phyloP scores from a whole-genome alignment of 345 rosid genomes.

The Eutrema heterophyllum region DNA sequence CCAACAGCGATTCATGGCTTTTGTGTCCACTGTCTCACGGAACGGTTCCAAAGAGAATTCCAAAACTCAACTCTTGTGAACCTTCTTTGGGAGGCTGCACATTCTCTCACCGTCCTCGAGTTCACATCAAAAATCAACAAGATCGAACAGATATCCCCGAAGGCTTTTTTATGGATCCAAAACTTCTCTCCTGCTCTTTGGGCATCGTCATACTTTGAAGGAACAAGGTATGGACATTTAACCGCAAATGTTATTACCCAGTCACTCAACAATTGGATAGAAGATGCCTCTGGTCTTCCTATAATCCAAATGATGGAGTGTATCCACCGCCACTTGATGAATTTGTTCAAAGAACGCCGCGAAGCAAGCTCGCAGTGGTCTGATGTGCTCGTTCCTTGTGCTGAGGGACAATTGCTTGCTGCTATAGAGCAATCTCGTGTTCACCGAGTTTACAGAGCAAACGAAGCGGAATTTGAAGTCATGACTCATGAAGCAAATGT shows the following conservation, averaged over 20 bases:
- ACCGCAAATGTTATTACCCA: slow-evolving; percentile 63
- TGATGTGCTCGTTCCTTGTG: slow-evolving; percentile 76
- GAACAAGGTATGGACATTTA: slow-evolving; percentile 71
- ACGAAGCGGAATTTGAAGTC: slow-evolving; percentile 72
- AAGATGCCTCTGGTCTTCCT: slow-evolving; percentile 76
- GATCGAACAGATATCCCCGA: slow-evolving; percentile 73
- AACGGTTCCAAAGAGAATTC: slow-evolving; percentile 65
- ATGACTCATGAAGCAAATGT: slow-evolving; percentile 58
- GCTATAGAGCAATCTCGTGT: slow-evolving; percentile 59
- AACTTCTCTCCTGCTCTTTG: slow-evolving; percentile 64
- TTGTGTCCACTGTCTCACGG: slow-evolving; percentile 65
- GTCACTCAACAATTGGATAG: slow-evolving; percentile 56
- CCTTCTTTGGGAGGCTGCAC: slow-evolving; percentile 86
- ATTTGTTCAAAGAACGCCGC: slow-evolving; percentile 70
- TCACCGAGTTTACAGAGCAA: slow-evolving; percentile 71
- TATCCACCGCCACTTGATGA: slow-evolving; percentile 70
- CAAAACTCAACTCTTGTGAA: slow-evolving; percentile 60
- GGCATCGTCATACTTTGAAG: slow-evolving; percentile 84
- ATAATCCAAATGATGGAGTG: slow-evolving; percentile 92
- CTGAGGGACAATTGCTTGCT: slow-evolving; percentile 56
- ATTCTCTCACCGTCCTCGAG: slow-evolving; percentile 61
- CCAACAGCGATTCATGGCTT: slow-evolving; percentile 86
- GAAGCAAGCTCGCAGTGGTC: slow-evolving; percentile 76
- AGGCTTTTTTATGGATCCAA: slow-evolving; percentile 73
- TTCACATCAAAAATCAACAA: slow-evolving; percentile 58